Base-by-base conservation (phyloP, 129 eudicot genomes). In the Flaveria robusta region DNA sequence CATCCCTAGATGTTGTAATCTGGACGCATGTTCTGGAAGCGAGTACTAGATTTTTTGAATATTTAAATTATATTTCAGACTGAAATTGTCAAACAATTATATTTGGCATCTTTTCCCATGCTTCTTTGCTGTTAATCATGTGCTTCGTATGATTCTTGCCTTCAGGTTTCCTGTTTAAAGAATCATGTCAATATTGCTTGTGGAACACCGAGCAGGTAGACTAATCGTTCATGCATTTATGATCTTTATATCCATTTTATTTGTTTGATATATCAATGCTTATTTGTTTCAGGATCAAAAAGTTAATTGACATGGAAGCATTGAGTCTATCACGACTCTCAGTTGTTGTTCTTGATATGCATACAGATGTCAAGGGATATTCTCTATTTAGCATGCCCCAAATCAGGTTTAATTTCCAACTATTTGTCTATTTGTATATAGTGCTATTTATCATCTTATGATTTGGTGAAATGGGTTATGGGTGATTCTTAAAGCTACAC, bases 321-420 rank as follows among this genome's bases (percentile, higher is more conserved):
- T 76, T 93, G 76, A 87, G 96, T 45, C 80, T 93, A 22, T 93
- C 97, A 63, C 90, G 97, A 66, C 69, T 93, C 79, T 74, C 87
- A 2, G 75, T 93, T 52, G 55, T 93, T 51, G 96, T 93, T 74
- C 91, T 93, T 55, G 98, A 93, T 79, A 86, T 93, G 96, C 80
- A 88, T 72, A 84, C 90, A 42, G 98, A 93, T 81, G 93, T 86
- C 18, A 93, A 93, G 83, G 98, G 98, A 43, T 93, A 82, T 74
- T 90, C 98, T 64, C 85, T 93, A 72, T 82, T 93, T 74, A 85
- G 85, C 68, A 93, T 93, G 78, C 98, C 96, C 39, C 98, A 93
- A 86, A 86, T 93, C 88, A 93, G 98, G 98, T 93, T 55, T 51
- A 82, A 43, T 70, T 77, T 60, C 62, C 50, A 65, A 68, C 23